phyloP scores from a whole-genome alignment of 257 asterid species.

The Jaltomata sinuosa region DNA sequence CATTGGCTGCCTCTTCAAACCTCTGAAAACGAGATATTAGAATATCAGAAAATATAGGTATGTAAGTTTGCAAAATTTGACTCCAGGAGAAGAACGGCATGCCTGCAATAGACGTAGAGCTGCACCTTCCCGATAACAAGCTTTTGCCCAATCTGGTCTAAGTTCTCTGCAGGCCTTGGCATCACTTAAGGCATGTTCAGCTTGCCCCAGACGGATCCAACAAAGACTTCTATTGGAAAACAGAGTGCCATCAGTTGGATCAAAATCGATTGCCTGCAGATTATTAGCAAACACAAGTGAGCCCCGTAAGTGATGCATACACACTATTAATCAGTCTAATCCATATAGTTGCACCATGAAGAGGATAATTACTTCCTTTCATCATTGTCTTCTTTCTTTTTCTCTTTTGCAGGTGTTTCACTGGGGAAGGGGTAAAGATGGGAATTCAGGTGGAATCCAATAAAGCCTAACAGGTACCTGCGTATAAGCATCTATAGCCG shows the following conservation, averaged over 20 bases:
- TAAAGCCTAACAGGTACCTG: constrained; percentile 42
- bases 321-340: background rate
- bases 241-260: constrained; percentile 73
- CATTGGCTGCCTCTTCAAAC: constrained; percentile 89
- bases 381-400: background rate
- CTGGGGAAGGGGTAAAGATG: background rate
- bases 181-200: constrained; percentile 80
- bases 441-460: background rate
- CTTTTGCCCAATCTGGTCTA: constrained; percentile 95
- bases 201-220: constrained; percentile 87
- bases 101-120: constrained; percentile 83
- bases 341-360: background rate
- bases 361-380: background rate
- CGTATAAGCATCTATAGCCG: constrained; percentile 84
- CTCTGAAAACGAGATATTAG: constrained; percentile 35
- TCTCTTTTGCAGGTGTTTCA: background rate
- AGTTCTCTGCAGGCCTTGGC: constrained; percentile 73
- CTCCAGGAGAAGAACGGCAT: background rate
- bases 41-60: background rate
- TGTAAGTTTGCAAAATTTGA: background rate
- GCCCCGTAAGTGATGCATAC: background rate
- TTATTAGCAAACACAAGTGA: constrained; percentile 1
- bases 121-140: constrained; percentile 94
- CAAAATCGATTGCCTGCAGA: constrained; percentile 82
- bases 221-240: constrained; percentile 89